Evolutionary conservation across 139 green algal genomes (phyloP).

Genomic region (Picocystis salinarum): DNA sequence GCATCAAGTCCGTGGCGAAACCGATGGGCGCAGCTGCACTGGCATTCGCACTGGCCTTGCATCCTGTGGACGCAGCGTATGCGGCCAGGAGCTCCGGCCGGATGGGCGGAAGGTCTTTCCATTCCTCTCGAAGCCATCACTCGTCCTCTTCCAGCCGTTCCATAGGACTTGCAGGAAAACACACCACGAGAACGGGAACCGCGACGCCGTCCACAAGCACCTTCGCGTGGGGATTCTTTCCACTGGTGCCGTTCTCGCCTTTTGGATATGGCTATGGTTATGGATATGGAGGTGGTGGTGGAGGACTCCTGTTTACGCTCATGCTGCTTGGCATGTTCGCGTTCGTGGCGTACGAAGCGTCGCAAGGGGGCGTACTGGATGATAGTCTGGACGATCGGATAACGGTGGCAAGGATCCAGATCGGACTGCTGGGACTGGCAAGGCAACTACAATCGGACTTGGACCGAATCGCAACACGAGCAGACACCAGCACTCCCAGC

Average conservation of each 20-base stretch:
- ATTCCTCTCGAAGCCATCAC: neutral
- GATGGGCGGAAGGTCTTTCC: neutral
- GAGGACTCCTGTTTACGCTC: neutral
- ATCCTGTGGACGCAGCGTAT: neutral
- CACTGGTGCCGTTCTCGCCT: neutral
- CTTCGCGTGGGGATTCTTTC: neutral
- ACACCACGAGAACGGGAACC: neutral
- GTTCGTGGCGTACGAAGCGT: neutral
- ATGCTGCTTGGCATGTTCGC: too few species aligned
- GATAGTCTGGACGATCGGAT: conserved; percentile 9
- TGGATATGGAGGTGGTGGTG: neutral
- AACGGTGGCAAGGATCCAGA: conserved; percentile 40
- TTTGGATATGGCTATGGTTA: conserved; percentile 2
- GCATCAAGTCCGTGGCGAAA: neutral
- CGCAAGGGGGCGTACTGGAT: neutral
- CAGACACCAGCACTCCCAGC: conserved; percentile 59
- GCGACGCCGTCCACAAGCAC: neutral
- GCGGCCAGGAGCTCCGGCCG: neutral
- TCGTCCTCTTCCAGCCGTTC: neutral
- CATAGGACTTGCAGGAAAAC: neutral
- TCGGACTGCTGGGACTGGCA: conserved; percentile 75
- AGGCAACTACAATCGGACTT: conserved; percentile 65
- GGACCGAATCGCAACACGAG: conserved; percentile 51
- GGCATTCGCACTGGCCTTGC: neutral
- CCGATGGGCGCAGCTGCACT: neutral